These are phyloP conservation scores for Microdochium nivale DNA, from an alignment of 2,329 filamentous ascomycete species.

Conservation along the genomic window DNA sequence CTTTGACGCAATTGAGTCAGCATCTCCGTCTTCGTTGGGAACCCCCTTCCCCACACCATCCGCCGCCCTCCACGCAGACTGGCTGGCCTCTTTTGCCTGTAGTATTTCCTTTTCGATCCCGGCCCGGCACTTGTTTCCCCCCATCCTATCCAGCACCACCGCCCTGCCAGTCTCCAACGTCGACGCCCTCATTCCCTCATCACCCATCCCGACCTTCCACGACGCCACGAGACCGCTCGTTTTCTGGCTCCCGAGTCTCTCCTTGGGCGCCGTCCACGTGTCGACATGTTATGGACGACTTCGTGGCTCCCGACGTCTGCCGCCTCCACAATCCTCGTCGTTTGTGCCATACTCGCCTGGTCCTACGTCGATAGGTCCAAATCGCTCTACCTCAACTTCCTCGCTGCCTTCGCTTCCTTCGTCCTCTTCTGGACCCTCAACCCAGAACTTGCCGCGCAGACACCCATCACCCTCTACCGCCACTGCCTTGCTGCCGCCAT, in stretches of 20 bases:
- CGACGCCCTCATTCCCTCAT: slow-evolving; percentile 4
- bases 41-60: neutral
- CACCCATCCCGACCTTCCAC: slow-evolving; percentile 7
- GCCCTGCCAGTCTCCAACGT: slow-evolving; percentile 5
- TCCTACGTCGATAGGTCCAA: slow-evolving; percentile 33
- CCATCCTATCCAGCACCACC: slow-evolving; percentile 8
- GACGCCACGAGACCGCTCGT: slow-evolving; percentile 7
- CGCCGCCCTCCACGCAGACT: neutral
- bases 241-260: slow-evolving; percentile 8
- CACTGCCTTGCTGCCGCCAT: slow-evolving; percentile 24
- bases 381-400: slow-evolving; percentile 30
- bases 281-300: slow-evolving; percentile 42
- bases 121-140: slow-evolving; percentile 1
- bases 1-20: too few relatives aligned
- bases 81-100: neutral
- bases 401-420: slow-evolving; percentile 28
- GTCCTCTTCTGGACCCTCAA: slow-evolving; percentile 32
- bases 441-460: slow-evolving; percentile 28
- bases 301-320: slow-evolving; percentile 27
- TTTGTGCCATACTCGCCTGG: slow-evolving; percentile 32
- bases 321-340: slow-evolving; percentile 34
- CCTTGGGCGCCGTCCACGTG: slow-evolving; percentile 12
- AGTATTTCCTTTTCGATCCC: neutral
- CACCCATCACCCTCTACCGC: slow-evolving; percentile 24
- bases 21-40: neutral